Base-by-base conservation (phyloP, 371 early-diverging fungal species). In the Mucor indicus region DNA sequence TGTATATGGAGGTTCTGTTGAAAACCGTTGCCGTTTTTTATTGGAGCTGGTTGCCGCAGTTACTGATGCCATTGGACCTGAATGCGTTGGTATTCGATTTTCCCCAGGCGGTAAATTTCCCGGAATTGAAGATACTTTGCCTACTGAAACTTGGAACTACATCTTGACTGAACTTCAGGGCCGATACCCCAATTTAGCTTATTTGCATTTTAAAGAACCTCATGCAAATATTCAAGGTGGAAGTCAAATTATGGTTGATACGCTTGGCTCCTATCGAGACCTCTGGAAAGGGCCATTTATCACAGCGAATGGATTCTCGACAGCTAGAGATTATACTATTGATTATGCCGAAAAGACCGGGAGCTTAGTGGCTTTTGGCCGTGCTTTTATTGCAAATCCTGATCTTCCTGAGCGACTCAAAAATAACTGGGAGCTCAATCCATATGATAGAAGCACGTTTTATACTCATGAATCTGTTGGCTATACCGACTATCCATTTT, bases 1-100 rank as follows among this genome's bases (percentile, higher is more conserved):
- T 15, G 50, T 77, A 31, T 94, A 91, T 57, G 29, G 29, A 27
- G 5, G 29, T 27, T 7, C 7, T 27, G 11, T 27, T 27, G 7
- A 27, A 27, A 11, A 11, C 11, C 5, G 11, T 7, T 5, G 7
- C 11, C 5, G 11, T 7, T 27, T 27, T 27, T 5, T 11, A 27
- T 27, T 27, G 29, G 29, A 27, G 5, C 5, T 27, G 5, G 29
- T 27, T 7, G 11, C 5, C 11, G 11, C 7, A 7, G 29, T 11
- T 27, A 7, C 29, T 7, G 5, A 5, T 27, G 29, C 29, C 5
- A 27, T 27, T 5, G 29, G 29, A 7, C 7, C 5, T 7, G 29
- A 27, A 27, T 11, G 11, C 5, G 11, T 5, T 27, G 29, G 11
- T 27, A 27, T 27, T 27, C 29, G 29, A 27, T 27, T 27, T 11